Evolutionary conservation across 192 early-diverging fungal species (phyloP), one percentile per base, ranked within the genome.

Genomic region (Podila epigama): DNA sequence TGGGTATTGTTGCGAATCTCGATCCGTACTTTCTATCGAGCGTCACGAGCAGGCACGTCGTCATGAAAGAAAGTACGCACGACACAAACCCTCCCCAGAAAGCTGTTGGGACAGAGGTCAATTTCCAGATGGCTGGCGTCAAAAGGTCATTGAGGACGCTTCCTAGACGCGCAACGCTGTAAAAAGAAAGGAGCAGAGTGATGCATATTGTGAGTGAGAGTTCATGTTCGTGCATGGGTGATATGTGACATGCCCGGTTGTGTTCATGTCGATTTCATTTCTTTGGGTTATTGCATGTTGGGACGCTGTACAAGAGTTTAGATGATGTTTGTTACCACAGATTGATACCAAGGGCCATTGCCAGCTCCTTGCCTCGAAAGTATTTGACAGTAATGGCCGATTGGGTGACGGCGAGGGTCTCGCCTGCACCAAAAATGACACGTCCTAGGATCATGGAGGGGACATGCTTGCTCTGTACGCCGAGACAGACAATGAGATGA

Each of bases 391-490:
- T 69, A 62, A 81, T 64, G 4, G 80, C 77, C 12, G 73, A 78
- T 34, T 85, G 81, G 2, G 81, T 81, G 13, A 90, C 88, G 12
- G 86, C 89, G 20, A 90, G 59, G 22, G 66, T 73, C 57, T 90
- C 89, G 6, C 86, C 86, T 5, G 87, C 89, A 1, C 89, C 89
- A 77, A 89, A 86, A 11, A 90, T 16, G 3, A 89, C 64, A n/a
- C 89, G 75, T 4, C 88, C 89, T 28, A 86, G 29, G n/a, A 86
- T 52, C 81, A 88, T 84, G 25, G 85, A 40, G 5, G 71, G 56
- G n/a, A 88, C 83, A 51, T 18, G 68, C 18, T 71, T 68, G 27
- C 33, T 34, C 42, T 80, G 56, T 16, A 89, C 70, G 0, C 89
- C 90, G 15, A 83, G 48, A 28, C 86, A 66, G 51, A 89, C 89